phyloP scores from a whole-genome alignment of 1,139 yeast species.

The Suhomyces yuchorum region DNA sequence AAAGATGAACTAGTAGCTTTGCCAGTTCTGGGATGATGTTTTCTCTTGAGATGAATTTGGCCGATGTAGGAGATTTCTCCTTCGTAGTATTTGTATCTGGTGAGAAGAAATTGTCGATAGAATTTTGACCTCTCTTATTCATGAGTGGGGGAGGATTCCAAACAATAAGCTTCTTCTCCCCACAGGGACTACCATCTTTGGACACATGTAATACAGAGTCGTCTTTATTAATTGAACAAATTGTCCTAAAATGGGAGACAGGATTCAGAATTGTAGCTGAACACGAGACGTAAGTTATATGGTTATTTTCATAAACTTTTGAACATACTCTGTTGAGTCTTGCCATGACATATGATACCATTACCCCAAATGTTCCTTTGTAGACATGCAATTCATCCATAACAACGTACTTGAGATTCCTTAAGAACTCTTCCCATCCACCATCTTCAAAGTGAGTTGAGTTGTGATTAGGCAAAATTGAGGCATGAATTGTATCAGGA shows the following conservation, averaged over 20 bases:
- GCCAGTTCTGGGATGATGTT: slow-evolving; percentile 79
- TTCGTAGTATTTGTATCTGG: not conserved
- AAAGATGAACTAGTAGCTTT: slow-evolving; percentile 61
- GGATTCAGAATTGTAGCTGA: slow-evolving; percentile 91
- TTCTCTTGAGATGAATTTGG: slow-evolving; percentile 51
- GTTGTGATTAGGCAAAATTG: slow-evolving; percentile 73
- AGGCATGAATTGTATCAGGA: slow-evolving; percentile 90
- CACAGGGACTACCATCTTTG: slow-evolving; percentile 87
- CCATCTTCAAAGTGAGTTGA: slow-evolving; percentile 1
- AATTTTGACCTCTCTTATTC: slow-evolving; percentile 51
- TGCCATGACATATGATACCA: slow-evolving; percentile 83
- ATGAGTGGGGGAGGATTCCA: slow-evolving; percentile 81
- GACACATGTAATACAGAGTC: slow-evolving; percentile 53
- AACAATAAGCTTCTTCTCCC: slow-evolving; percentile 69
- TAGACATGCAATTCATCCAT: slow-evolving; percentile 91
- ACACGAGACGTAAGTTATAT: slow-evolving; percentile 74
- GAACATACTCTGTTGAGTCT: slow-evolving; percentile 64
- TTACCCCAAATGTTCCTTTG: slow-evolving; percentile 88
- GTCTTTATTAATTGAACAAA: slow-evolving; percentile 62
- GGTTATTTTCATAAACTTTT: slow-evolving; percentile 11
- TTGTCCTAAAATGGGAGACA: slow-evolving; percentile 61
- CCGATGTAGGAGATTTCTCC: not conserved
- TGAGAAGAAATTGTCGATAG: not conserved
- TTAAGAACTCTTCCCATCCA: slow-evolving; percentile 71
- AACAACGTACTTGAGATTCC: slow-evolving; percentile 68